Conservation (phyloP, 2,329 filamentous ascomycete species). For the Diplodia corticola region DNA sequence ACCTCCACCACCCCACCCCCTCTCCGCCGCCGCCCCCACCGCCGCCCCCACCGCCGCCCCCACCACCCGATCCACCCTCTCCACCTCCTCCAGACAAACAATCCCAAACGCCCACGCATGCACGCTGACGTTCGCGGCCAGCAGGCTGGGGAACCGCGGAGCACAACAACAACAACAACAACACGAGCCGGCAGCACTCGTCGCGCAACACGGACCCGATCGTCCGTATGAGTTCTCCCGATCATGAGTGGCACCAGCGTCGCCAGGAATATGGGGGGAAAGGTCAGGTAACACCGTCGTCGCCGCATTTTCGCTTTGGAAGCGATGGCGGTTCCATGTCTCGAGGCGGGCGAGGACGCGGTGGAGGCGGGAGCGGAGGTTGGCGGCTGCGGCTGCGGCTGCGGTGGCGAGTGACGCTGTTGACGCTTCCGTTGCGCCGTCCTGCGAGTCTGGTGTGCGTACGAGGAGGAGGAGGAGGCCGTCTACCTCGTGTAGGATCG, state of each 20-base stretch:
- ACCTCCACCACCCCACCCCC: no score
- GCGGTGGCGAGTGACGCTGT: no score
- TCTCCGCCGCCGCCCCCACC: neutral
- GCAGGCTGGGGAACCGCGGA: conserved; percentile 41
- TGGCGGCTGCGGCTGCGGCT: neutral
- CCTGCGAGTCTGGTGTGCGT: neutral
- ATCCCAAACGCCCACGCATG: conserved; percentile 44
- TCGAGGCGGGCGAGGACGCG: neutral
- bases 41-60: neutral
- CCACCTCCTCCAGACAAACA: conserved; percentile 38
- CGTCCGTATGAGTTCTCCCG: conserved; percentile 23
- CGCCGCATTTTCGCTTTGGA: no score
- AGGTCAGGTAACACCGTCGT: no score
- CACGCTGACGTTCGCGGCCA: conserved; percentile 41
- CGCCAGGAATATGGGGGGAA: neutral
- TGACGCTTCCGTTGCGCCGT: neutral
- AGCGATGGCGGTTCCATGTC: neutral
- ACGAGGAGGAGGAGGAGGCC: conserved; percentile 24
- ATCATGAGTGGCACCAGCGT: neutral
- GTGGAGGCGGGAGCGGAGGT: neutral
- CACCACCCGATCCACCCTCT: conserved; percentile 21
- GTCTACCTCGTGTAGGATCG: conserved; percentile 29
- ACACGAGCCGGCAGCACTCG: no score
- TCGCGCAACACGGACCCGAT: no score
- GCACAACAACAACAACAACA: no score